phyloP scores from a whole-genome alignment of 2,329 filamentous ascomycete species.

The Neocatenulostroma microsporum region DNA sequence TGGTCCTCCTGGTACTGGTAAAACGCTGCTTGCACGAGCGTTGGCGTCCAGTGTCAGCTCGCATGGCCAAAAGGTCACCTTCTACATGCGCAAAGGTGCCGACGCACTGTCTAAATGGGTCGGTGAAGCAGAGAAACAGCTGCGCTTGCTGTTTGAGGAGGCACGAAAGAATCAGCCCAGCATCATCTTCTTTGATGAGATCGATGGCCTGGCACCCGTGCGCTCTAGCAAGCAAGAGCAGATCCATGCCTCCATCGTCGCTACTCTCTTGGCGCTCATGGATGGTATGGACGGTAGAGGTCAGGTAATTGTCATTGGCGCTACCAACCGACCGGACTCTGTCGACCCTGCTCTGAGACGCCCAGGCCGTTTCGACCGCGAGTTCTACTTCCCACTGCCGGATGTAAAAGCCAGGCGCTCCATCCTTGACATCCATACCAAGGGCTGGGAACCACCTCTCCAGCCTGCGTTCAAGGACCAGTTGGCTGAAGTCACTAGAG shows the following conservation, averaged over 20 bases:
- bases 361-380: slow-evolving; percentile 89
- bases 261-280: slow-evolving; percentile 88
- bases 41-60: slow-evolving; percentile 84
- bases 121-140: slow-evolving; percentile 91
- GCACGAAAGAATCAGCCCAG: slow-evolving; percentile 92
- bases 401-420: slow-evolving; percentile 69
- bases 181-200: slow-evolving; percentile 99
- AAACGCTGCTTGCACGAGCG: slow-evolving; percentile 89
- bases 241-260: slow-evolving; percentile 96
- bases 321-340: slow-evolving; percentile 94
- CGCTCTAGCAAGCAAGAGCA: slow-evolving; percentile 97
- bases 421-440: slow-evolving; percentile 92
- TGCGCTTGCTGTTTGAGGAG: slow-evolving; percentile 89
- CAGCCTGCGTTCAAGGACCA: slow-evolving; percentile 70
- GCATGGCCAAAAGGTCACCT: slow-evolving; percentile 89
- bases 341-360: slow-evolving; percentile 92
- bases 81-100: slow-evolving; percentile 98
- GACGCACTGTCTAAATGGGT: slow-evolving; percentile 99
- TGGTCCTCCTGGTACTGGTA: slow-evolving; percentile 93
- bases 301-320: slow-evolving; percentile 96
- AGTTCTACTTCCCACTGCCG: slow-evolving; percentile 95
- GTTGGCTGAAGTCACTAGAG: slow-evolving; percentile 82
- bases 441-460: slow-evolving; percentile 76
- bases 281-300: slow-evolving; percentile 97
- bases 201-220: slow-evolving; percentile 91